Evolutionary conservation across 2,329 filamentous ascomycete genomes (phyloP).

Genomic region (Fusarium pininemorale): DNA sequence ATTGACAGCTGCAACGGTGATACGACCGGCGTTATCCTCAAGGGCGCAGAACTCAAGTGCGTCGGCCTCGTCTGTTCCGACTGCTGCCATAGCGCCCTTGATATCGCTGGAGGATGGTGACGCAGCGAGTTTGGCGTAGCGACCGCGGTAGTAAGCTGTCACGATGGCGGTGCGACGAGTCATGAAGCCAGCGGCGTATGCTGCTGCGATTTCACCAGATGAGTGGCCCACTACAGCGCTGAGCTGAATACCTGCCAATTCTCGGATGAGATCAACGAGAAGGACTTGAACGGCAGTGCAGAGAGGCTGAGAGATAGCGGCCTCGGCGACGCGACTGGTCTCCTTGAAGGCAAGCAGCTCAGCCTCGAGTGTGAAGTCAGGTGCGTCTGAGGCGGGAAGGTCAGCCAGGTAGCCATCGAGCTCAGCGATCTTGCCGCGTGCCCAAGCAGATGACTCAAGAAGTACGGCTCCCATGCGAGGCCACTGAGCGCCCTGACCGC

Average conservation of each 20-base stretch:
- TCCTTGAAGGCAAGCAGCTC: not conserved
- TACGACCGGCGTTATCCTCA: not conserved
- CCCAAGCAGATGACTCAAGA: not conserved
- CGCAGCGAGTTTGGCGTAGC: not conserved
- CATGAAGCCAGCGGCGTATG: not conserved
- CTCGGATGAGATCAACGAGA: not conserved
- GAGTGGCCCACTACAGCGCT: slow-evolving; percentile 54
- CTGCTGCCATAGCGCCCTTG: not conserved
- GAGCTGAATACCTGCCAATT: slow-evolving; percentile 42
- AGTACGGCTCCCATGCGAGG: not conserved
- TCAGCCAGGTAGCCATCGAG: not conserved
- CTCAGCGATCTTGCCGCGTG: not conserved
- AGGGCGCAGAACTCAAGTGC: not conserved
- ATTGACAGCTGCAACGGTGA: not conserved
- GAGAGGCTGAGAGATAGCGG: not conserved
- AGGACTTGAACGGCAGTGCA: slow-evolving; percentile 1
- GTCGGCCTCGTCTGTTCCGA: not conserved
- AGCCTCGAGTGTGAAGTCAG: not conserved
- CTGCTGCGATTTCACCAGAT: slow-evolving; percentile 41
- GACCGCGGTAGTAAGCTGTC: slow-evolving; percentile 6
- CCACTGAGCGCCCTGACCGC: slow-evolving; percentile 10
- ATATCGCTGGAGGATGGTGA: not conserved
- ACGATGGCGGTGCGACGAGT: slow-evolving; percentile 45
- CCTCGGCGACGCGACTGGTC: not conserved
- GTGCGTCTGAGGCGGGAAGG: not conserved